These are phyloP conservation scores for Cylindrotheca closterium DNA, from an alignment of 108 stramenopile species.

Conservation along the genomic window DNA sequence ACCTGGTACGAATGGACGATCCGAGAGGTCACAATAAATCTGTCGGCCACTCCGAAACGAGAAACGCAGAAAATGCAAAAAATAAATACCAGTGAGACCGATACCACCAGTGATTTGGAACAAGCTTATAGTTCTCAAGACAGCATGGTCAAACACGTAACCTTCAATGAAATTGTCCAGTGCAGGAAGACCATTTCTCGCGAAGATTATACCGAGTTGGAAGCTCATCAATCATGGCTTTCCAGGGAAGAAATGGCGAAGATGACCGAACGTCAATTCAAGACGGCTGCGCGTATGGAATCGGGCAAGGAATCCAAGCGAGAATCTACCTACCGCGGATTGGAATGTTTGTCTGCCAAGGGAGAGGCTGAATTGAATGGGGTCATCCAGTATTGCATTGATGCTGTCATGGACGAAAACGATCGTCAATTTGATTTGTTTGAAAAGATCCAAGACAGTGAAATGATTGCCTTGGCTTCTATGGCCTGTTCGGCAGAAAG, in stretches of 20 bases:
- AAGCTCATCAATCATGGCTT: neutral
- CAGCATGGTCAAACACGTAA: no score
- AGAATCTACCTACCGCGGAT: neutral
- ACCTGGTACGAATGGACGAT: no score
- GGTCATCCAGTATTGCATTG: neutral
- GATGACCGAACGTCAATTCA: neutral
- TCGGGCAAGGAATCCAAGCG: neutral
- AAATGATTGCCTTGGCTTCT: no score
- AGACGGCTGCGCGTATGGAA: neutral
- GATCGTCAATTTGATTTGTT: neutral
- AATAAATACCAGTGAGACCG: no score
- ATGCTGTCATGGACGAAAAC: neutral
- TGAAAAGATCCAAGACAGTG: no score
- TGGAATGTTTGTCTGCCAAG: neutral
- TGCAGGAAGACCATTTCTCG: neutral
- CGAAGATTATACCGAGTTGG: neutral
- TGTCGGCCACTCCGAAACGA: no score
- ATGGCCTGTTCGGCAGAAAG: no score
- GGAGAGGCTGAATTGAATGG: neutral
- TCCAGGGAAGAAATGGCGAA: neutral
- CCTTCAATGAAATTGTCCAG: neutral
- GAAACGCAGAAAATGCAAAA: no score
- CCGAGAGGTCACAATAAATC: no score
- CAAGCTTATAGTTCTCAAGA: no score
- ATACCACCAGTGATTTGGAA: no score